Evolutionary conservation across 1,284 basidiomycete species (phyloP), one percentile per base, ranked within the genome.

Genomic region (Golubevia pallescens): DNA sequence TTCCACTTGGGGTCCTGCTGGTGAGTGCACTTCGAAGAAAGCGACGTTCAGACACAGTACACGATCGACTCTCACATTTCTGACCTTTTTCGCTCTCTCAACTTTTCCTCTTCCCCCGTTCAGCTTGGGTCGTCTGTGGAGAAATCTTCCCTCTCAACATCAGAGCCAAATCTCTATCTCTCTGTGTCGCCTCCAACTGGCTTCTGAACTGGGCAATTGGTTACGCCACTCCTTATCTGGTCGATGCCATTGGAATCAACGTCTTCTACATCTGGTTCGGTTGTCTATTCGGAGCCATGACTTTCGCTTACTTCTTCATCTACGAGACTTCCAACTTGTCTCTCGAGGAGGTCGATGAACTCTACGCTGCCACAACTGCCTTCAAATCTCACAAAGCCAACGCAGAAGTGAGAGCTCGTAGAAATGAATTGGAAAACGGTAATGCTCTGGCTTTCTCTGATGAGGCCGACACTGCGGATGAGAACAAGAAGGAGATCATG

Each of bases 131-230:
- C 61, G 74, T 78, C 28, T 75, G 72, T 66, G 75, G 76, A 61
- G 79, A 81, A 68, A 77, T 78, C 67, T 81, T 76, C 74, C 76
- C 76, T 2, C 75, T 76, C 1, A 76, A 71, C 60, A 78, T 78
- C 70, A 75, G 79, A 54, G 78, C 79, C 59, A 79, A 79, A 69
- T 74, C 74, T 34, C 70, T 78, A 62, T 77, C 76, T 53, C 69
- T 81, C 62, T 79, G 73, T 73, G 71, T 71, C 56, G 76, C 76
- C 53, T 81, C 79, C 63, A 80, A 81, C 69, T 81, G 79, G 78
- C 69, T 76, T 61, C 10, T 56, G 4, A 21, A 56, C 10, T 21
- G 21, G 21, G 54, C 23, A 10, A 57, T 57, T n/a, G 55, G 79
- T 60, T 81, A 74, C 68, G 74, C 73, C 56, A 80, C 78, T 34